Evolutionary conservation across 2,329 filamentous ascomycete genomes (phyloP), one percentile per base, ranked within the genome.

Genomic region (Pezicula rhizophila): DNA sequence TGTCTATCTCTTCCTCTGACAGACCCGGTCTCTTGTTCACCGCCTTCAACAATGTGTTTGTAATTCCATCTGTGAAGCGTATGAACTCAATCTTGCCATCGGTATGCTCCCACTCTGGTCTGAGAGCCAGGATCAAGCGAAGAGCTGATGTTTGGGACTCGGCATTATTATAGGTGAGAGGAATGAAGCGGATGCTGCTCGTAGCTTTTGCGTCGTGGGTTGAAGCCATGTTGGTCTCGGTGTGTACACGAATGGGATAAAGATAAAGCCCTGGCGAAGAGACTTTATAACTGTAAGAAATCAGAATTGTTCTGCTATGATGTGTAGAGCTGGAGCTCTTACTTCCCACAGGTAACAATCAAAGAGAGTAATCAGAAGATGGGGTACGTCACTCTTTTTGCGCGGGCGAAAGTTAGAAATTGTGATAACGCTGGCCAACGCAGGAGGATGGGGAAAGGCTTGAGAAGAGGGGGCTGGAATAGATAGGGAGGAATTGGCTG

Each of bases 31-130:
- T 75, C 57, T 75, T 79, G 66, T 89, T 88, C 63, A 87, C 70
- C n/a, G 84, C 83, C 67, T 91, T 91, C 55, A 90, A 75, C 43
- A 92, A 74, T 44, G 91, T 97, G 70, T 99, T 99, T 57, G 93
- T 99, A 71, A 97, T 99, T 64, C 93, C 93, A 63, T 99, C 93
- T 35, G 90, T 99, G 73, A 97, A 99, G 56, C 87, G 85, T 57
- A 89, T 78, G 64, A 97, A 89, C 62, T 93, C 84, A 60, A 99
- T 78, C 39, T 84, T 79, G 49, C 87, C 86, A 56, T 84, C 81
- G 33, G 79, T 73, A 42, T 78, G 77, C 57, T 82, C 77, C 93
- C 93, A 99, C 60, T 95, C 82, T 10, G 91, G 91, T 51, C 85
- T 80, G 53, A 96, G 75, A 25, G 87, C 79, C 58, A 89, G 75